Evolutionary conservation across 768 basidiomycete genomes (phyloP).

Genomic region (Wakefieldia striispora): DNA sequence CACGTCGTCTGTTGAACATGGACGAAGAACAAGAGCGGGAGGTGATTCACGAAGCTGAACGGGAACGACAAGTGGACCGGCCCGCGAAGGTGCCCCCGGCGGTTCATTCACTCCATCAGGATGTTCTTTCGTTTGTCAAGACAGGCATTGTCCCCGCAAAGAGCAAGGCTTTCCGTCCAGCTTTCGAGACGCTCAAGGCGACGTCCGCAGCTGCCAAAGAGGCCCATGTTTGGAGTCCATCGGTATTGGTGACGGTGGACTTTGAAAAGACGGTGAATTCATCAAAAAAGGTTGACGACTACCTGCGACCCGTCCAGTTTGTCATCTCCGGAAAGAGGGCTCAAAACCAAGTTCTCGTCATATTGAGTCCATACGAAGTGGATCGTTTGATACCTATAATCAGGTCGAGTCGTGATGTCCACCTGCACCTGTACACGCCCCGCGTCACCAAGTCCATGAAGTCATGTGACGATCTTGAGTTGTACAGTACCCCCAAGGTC

Average conservation of each 20-base stretch:
- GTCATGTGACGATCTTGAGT: slow-evolving; percentile 2
- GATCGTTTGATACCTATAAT: slow-evolving; percentile 38
- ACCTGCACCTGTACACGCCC: slow-evolving; percentile 3
- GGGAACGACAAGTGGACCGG: slow-evolving; percentile 30
- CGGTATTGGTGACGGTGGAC: slow-evolving; percentile 1
- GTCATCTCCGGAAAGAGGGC: neutral
- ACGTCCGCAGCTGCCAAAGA: slow-evolving; percentile 2
- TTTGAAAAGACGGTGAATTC: neutral
- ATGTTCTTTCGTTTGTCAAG: neutral
- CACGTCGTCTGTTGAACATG: slow-evolving; percentile 20
- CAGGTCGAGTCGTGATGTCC: slow-evolving; percentile 20
- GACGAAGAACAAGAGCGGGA: slow-evolving; percentile 50
- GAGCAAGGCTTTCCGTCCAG: neutral
- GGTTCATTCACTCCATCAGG: neutral
- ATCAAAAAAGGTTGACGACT: slow-evolving; percentile 1
- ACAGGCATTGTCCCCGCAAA: neutral
- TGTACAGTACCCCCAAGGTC: neutral
- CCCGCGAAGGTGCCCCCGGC: neutral
- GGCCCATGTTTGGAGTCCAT: slow-evolving; percentile 6
- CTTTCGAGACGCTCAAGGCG: neutral
- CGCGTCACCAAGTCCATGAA: slow-evolving; percentile 2
- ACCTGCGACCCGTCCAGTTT: slow-evolving; percentile 11
- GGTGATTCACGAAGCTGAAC: slow-evolving; percentile 40
- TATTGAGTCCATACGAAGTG: slow-evolving; percentile 41
- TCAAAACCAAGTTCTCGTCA: slow-evolving; percentile 23